Base-by-base conservation (phyloP, 345 rosid species). In the Populus ilicifolia region DNA sequence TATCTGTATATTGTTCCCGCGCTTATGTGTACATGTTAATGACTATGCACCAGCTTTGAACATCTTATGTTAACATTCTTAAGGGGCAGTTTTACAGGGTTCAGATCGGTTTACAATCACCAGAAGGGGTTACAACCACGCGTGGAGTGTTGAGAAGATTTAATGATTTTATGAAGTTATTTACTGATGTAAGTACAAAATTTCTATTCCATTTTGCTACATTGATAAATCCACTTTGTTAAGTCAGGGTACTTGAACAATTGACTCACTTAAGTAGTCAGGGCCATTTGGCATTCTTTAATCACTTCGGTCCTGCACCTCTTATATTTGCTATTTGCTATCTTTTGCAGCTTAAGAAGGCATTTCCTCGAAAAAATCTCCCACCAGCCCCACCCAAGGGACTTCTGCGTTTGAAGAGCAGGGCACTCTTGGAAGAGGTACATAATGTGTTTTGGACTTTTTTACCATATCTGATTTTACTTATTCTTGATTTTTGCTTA, bases 331-430 rank as follows among this genome's bases (percentile, higher is more conserved):
- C 81, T 59, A 43, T 76, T 79, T 62, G 67, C 69, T 75, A 77
- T 72, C 74, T 80, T 69, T 84, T 83, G 36, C 93, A 93, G 99
- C 91, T 96, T 80, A 96, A 86, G 80, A 90, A 80, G 83, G 82
- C 89, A 64, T 93, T 85, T 88, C 95, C 97, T 30, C 91, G 78
- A 86, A 96, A 93, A 78, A 85, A 33, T 79, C 84, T 93, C 61
- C 98, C 98, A 8, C 88, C 95, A 46, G 90, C 97, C 86, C 99
- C 99, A 1, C 93, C 99, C 11, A 96, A 96, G 88, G 99, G 99
- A 75, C 79, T 96, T 71, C 81, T 96, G 84, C 97, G 93, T 56
- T 76, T 94, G 89, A 96, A 90, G 87, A 96, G 86, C 87, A 90
- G 98, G 85, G 88, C 88, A 61, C 80, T 94, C 75, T 85, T 96